phyloP scores from a whole-genome alignment of 345 rosid genomes.

The Carallia pectinifolia region DNA sequence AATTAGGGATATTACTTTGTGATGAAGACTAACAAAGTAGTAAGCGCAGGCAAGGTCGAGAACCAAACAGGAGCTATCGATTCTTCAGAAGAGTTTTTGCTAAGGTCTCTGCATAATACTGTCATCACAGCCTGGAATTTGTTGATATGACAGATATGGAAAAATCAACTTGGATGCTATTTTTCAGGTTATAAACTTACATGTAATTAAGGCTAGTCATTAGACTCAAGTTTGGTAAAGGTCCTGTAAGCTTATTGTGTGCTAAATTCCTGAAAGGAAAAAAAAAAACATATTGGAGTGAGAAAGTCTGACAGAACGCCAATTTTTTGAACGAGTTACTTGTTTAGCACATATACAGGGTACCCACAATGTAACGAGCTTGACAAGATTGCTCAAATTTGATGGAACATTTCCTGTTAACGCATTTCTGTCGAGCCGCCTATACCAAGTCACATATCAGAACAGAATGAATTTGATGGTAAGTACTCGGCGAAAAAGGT shows the following conservation, averaged over 20 bases:
- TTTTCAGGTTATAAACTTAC: constrained; percentile 39
- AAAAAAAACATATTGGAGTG: constrained; percentile 6
- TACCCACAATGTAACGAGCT: constrained; percentile 69
- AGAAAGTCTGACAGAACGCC: not conserved
- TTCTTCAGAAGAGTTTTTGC: constrained; percentile 71
- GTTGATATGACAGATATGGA: not conserved
- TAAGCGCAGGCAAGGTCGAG: constrained; percentile 78
- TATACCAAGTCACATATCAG: constrained; percentile 36
- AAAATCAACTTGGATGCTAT: not conserved
- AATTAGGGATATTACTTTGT: not conserved
- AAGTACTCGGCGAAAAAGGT: not conserved
- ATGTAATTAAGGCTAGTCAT: constrained; percentile 70
- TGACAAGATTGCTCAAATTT: constrained; percentile 73
- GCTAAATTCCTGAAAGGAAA: constrained; percentile 97
- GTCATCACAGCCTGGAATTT: constrained; percentile 2
- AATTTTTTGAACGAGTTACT: not conserved
- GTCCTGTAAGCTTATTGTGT: constrained; percentile 66
- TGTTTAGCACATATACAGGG: not conserved
- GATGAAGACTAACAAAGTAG: constrained; percentile 59
- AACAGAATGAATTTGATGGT: not conserved
- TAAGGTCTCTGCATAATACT: constrained; percentile 65
- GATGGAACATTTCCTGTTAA: constrained; percentile 59
- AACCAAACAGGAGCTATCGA: constrained; percentile 81
- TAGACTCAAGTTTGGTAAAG: constrained; percentile 68
- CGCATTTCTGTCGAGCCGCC: constrained; percentile 90